Evolutionary conservation across 2,329 filamentous ascomycete species (phyloP).

Genomic region (Alternaria angustiovoidea): DNA sequence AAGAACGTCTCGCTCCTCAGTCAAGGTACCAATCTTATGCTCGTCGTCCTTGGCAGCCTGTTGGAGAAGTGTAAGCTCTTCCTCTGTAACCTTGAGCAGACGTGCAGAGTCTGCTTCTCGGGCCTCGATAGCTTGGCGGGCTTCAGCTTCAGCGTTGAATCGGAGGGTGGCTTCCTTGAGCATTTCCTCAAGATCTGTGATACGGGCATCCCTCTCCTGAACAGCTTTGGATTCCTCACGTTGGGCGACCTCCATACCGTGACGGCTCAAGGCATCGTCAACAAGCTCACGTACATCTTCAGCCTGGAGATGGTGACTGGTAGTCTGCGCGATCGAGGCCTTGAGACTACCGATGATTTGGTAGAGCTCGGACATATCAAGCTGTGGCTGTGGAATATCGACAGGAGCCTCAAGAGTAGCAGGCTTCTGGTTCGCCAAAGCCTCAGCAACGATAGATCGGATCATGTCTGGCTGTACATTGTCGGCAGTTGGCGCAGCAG

Average conservation of each 20-base stretch:
- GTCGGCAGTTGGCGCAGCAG: constrained; percentile 30
- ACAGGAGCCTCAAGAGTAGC: constrained; percentile 41
- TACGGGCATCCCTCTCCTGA: constrained; percentile 44
- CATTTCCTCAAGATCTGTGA: constrained; percentile 47
- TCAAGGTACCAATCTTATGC: constrained; percentile 52
- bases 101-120: constrained; percentile 55
- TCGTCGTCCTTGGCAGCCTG: constrained; percentile 55
- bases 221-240: constrained; percentile 41
- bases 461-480: constrained; percentile 46
- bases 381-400: constrained; percentile 46
- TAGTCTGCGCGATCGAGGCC: constrained; percentile 57
- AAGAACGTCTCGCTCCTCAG: constrained; percentile 53
- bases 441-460: constrained; percentile 46
- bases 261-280: constrained; percentile 49
- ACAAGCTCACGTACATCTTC: constrained; percentile 52
- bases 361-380: constrained; percentile 55
- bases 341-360: constrained; percentile 59
- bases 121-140: constrained; percentile 53
- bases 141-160: constrained; percentile 53
- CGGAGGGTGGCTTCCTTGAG: constrained; percentile 45
- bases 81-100: constrained; percentile 59
- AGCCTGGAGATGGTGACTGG: constrained; percentile 55
- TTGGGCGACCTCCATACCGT: constrained; percentile 40
- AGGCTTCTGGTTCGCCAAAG: constrained; percentile 43
- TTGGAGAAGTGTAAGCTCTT: constrained; percentile 57